Evolutionary conservation across 176 grass and related monocot genomes (phyloP).

Genomic region (Stipa capillata): DNA sequence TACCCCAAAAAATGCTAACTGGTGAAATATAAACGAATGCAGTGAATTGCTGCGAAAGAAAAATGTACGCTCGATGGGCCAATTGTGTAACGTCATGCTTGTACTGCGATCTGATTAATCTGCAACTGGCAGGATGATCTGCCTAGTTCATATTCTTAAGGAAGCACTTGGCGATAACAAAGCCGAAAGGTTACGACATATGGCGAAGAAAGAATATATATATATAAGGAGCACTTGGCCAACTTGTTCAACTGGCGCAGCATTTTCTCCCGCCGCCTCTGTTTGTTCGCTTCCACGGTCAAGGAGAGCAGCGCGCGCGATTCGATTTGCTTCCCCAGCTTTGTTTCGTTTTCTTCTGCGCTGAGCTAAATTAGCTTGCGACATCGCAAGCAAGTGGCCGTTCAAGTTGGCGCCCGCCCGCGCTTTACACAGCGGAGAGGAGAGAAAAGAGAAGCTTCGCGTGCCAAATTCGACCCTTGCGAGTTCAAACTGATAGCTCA

Average conservation of each 20-base stretch:
- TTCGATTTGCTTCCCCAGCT: not conserved
- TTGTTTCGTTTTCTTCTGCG: not conserved
- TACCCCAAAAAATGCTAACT: too few species aligned
- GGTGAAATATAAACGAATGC: too few species aligned
- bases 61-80: not conserved
- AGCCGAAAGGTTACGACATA: not conserved
- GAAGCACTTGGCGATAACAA: not conserved
- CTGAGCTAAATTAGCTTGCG: not conserved
- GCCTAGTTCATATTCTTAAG: not conserved
- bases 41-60: too few species aligned
- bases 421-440: not conserved
- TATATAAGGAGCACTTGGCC: slow-evolving; percentile 16
- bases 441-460: not conserved
- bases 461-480: not conserved
- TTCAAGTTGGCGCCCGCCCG: slow-evolving; percentile 9
- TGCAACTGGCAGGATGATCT: not conserved
- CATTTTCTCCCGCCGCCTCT: not conserved
- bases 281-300: too few species aligned
- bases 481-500: not conserved
- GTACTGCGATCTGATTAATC: not conserved
- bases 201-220: not conserved
- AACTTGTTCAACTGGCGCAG: slow-evolving; percentile 21
- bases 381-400: slow-evolving; percentile 4
- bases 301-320: not conserved
- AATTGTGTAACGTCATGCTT: not conserved